phyloP scores from a whole-genome alignment of 345 rosid species.

The Abelmoschus esculentus region DNA sequence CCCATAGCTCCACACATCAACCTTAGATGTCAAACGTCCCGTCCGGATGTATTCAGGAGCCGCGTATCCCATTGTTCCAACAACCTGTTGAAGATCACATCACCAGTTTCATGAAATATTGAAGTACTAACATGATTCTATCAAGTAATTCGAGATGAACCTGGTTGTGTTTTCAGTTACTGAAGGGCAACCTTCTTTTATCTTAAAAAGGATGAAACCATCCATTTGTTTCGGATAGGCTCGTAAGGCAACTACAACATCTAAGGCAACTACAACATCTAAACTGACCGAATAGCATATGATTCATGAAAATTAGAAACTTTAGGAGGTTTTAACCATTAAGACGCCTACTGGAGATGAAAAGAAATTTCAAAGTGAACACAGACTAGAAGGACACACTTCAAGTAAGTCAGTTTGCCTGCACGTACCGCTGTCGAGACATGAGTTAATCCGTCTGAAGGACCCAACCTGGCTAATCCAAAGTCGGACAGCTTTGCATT shows the following conservation, averaged over 20 bases:
- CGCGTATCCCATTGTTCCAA: slow-evolving; percentile 94
- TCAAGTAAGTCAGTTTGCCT: neutral
- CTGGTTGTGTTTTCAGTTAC: neutral
- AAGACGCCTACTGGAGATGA: neutral
- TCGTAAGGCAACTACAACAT: no score
- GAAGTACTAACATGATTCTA: neutral
- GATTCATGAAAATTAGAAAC: neutral
- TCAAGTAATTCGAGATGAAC: neutral
- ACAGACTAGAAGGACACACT: neutral
- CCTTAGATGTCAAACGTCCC: slow-evolving; percentile 75
- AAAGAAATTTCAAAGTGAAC: neutral
- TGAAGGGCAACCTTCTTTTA: neutral
- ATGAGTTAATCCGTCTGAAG: slow-evolving; percentile 76
- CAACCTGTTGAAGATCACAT: slow-evolving; percentile 42
- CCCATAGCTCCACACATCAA: slow-evolving; percentile 88
- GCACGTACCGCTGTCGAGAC: slow-evolving; percentile 76
- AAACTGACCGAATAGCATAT: no score
- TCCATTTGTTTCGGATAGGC: neutral
- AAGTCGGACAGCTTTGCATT: slow-evolving; percentile 93
- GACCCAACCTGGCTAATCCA: slow-evolving; percentile 92
- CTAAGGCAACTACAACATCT: no score
- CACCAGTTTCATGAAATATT: neutral
- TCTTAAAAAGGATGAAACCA: neutral
- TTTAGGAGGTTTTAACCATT: neutral
- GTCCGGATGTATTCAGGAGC: slow-evolving; percentile 86